Conservation (phyloP, 2,329 filamentous ascomycete genomes). For the Escovopsis weberi region DNA sequence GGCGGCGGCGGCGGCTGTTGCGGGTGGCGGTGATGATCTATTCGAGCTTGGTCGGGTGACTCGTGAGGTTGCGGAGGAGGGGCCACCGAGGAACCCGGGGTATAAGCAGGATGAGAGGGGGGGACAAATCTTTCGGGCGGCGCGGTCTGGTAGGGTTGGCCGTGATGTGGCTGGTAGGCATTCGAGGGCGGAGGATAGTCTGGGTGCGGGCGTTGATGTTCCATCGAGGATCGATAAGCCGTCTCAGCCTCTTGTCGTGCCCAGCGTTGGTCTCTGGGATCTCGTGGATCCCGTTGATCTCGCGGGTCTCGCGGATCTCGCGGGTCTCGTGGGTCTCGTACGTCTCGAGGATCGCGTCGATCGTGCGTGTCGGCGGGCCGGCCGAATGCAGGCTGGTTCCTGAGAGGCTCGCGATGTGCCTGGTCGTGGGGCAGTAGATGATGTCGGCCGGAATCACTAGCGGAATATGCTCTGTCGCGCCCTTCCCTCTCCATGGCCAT, state of each 20-base stretch:
- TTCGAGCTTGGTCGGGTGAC: constrained; percentile 35
- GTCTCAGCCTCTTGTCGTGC: constrained; percentile 17
- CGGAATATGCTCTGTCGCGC: constrained; percentile 34
- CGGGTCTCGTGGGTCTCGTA: no score
- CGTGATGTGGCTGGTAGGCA: constrained; percentile 20
- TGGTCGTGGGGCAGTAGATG: constrained; percentile 22
- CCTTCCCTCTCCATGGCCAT: constrained; percentile 29
- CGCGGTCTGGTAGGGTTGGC: constrained; percentile 15
- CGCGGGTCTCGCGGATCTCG: constrained; percentile 17
- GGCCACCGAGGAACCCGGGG: constrained; percentile 9
- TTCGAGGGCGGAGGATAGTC: constrained; percentile 33
- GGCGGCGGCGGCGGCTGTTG: constrained; percentile 16
- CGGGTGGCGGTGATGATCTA: constrained; percentile 23
- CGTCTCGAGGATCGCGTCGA: constrained; percentile 15
- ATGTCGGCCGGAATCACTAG: constrained; percentile 29
- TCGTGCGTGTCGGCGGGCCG: constrained; percentile 29
- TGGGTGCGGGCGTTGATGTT: constrained; percentile 28
- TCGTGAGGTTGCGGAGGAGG: constrained; percentile 27
- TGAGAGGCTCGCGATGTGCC: constrained; percentile 29
- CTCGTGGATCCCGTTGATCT: constrained; percentile 6
- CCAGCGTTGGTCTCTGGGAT: constrained; percentile 21
- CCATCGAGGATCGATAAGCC: constrained; percentile 20
- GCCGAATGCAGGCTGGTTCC: constrained; percentile 29
- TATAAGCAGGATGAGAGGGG: constrained; percentile 20
- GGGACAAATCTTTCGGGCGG: constrained; percentile 21